Evolutionary conservation across 2,329 filamentous ascomycete genomes (phyloP).

Genomic region (Alternaria ethzedia): DNA sequence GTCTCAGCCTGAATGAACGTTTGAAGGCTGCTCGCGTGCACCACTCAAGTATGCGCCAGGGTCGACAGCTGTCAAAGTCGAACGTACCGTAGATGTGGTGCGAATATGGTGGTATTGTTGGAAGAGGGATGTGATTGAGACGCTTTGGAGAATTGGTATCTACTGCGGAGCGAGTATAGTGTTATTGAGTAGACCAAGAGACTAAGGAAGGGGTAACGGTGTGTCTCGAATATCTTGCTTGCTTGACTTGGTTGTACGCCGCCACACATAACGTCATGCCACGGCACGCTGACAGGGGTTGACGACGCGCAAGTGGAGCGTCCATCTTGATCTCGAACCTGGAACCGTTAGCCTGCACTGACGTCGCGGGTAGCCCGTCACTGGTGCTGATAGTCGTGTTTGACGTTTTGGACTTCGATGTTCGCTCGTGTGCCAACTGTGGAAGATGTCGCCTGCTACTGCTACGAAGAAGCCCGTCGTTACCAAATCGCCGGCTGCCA

Average conservation of each 20-base stretch:
- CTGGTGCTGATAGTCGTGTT: slow-evolving; percentile 3
- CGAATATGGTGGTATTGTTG: not conserved
- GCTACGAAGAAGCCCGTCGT: slow-evolving; percentile 31
- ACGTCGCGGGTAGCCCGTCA: slow-evolving; percentile 24
- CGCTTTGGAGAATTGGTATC: not conserved
- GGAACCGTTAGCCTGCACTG: slow-evolving; percentile 24
- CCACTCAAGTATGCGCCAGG: slow-evolving; percentile 13
- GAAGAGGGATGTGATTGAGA: not conserved
- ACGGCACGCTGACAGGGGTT: slow-evolving; percentile 28
- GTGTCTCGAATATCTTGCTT: slow-evolving; percentile 30
- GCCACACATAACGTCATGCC: slow-evolving; percentile 45
- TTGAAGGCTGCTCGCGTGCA: slow-evolving; percentile 26
- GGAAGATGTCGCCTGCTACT: slow-evolving; percentile 31
- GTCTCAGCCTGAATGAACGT: not conserved
- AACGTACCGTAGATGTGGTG: slow-evolving; percentile 20
- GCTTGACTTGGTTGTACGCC: slow-evolving; percentile 25
- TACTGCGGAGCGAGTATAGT: slow-evolving; percentile 5
- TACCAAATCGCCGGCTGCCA: slow-evolving; percentile 5
- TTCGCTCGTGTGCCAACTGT: slow-evolving; percentile 2
- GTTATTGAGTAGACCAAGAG: slow-evolving; percentile 13
- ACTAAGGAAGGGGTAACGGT: slow-evolving; percentile 15
- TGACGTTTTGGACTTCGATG: slow-evolving; percentile 12
- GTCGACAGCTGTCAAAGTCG: not conserved
- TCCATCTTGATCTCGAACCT: slow-evolving; percentile 34
- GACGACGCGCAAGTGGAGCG: slow-evolving; percentile 29